Conservation (phyloP, 306 rosid species). For the Medicago truncatula region DNA sequence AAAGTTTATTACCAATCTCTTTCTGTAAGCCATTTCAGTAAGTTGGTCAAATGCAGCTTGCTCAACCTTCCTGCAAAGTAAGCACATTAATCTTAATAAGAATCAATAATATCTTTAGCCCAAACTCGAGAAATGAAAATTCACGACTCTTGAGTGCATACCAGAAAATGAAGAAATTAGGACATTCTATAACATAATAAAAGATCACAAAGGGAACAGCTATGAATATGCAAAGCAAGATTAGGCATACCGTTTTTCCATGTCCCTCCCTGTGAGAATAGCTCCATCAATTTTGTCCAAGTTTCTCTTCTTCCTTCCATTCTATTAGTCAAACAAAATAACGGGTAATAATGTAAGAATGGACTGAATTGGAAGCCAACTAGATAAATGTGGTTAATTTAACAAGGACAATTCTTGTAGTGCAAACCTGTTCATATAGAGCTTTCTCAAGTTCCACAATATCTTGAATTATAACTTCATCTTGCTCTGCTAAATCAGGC, state of each 20-base stretch:
- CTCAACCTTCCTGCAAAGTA: slow-evolving; percentile 71
- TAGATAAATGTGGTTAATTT: slow-evolving; percentile 20
- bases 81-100: slow-evolving; percentile 37
- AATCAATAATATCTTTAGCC: slow-evolving; percentile 32
- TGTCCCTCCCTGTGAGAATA: slow-evolving; percentile 63
- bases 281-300: slow-evolving; percentile 68
- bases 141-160: background rate
- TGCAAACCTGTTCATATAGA: slow-evolving; percentile 68
- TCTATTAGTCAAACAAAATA: slow-evolving; percentile 55
- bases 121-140: slow-evolving; percentile 27
- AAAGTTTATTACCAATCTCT: slow-evolving; percentile 70
- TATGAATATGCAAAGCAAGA: slow-evolving; percentile 39
- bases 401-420: slow-evolving; percentile 1
- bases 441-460: slow-evolving; percentile 70
- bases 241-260: slow-evolving; percentile 60
- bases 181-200: slow-evolving; percentile 19
- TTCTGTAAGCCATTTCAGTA: slow-evolving; percentile 77
- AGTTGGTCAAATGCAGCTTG: slow-evolving; percentile 87
- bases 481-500: slow-evolving; percentile 88
- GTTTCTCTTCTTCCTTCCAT: slow-evolving; percentile 64
- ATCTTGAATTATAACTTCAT: slow-evolving; percentile 71
- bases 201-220: slow-evolving; percentile 26
- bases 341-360: slow-evolving; percentile 37
- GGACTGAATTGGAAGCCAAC: slow-evolving; percentile 34
- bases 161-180: slow-evolving; percentile 14